phyloP scores from a whole-genome alignment of 192 early-diverging fungal genomes.

The Backusella psychrophila region DNA sequence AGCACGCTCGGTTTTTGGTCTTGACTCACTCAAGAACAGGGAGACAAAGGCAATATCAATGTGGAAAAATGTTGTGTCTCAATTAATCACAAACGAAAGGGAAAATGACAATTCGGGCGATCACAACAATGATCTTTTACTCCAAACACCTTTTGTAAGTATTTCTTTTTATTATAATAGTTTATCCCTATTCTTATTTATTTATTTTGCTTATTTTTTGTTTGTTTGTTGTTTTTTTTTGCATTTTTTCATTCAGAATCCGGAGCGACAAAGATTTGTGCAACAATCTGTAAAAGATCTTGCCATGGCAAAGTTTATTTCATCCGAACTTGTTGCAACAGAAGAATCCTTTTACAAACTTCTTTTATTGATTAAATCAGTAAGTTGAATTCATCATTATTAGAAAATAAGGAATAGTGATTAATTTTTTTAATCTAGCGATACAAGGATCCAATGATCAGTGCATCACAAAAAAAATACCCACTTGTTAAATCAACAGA shows the following conservation, averaged over 20 bases:
- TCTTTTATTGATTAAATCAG: slow-evolving; percentile 16
- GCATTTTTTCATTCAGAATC: background rate
- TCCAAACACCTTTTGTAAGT: slow-evolving; percentile 1
- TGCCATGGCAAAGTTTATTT: slow-evolving; percentile 17
- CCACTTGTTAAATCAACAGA: slow-evolving; percentile 34
- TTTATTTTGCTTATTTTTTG: background rate
- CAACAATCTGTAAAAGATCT: slow-evolving; percentile 10
- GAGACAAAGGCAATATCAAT: slow-evolving; percentile 1
- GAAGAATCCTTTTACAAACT: slow-evolving; percentile 16
- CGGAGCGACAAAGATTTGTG: slow-evolving; percentile 8
- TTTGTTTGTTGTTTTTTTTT: background rate
- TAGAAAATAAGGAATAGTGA: background rate
- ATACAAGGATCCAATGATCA: slow-evolving; percentile 37
- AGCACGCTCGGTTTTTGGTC: background rate
- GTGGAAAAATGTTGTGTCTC: slow-evolving; percentile 4
- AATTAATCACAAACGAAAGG: background rate
- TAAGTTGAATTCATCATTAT: background rate
- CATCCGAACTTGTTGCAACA: slow-evolving; percentile 18
- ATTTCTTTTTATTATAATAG: background rate
- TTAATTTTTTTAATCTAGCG: slow-evolving; percentile 10
- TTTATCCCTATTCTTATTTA: background rate
- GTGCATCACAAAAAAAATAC: slow-evolving; percentile 26
- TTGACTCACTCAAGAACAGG: background rate
- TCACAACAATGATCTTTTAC: background rate
- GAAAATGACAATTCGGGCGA: background rate